Evolutionary conservation across 768 basidiomycete genomes (phyloP).

Genomic region (Solioccasus polychromus): DNA sequence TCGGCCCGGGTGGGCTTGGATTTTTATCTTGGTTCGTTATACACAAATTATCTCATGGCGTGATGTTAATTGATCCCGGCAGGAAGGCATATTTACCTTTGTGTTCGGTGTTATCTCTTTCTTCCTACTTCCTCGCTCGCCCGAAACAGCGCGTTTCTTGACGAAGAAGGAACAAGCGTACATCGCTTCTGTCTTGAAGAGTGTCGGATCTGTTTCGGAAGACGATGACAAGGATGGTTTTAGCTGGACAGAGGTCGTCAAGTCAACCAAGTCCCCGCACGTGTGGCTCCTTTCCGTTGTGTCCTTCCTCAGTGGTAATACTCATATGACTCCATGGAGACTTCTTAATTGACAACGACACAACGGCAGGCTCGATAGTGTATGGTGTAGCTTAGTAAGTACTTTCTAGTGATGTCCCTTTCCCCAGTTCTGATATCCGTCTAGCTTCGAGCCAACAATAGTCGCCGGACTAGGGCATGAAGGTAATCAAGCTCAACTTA

Average conservation of each 20-base stretch:
- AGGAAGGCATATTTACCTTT: constrained; percentile 64
- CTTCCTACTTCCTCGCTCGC: constrained; percentile 43
- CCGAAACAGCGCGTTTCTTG: constrained; percentile 49
- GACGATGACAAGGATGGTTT: constrained; percentile 46
- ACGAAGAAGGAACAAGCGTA: constrained; percentile 48
- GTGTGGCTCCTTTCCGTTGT: constrained; percentile 48
- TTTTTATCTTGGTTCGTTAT: constrained; percentile 46
- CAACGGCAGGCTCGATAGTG: constrained; percentile 16
- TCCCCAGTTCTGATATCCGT: constrained; percentile 35
- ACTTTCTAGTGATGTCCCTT: constrained; percentile 9
- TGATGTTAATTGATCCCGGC: not conserved
- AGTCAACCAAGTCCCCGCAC: constrained; percentile 50
- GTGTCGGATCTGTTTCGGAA: constrained; percentile 33
- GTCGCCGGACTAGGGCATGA: constrained; percentile 59
- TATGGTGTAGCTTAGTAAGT: constrained; percentile 26
- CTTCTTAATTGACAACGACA: constrained; percentile 1
- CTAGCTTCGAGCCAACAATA: constrained; percentile 72
- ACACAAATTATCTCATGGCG: not conserved
- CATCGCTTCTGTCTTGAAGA: constrained; percentile 29
- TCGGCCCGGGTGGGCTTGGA: constrained; percentile 59
- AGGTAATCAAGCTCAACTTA: constrained; percentile 52
- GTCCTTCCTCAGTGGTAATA: constrained; percentile 52
- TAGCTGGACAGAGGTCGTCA: constrained; percentile 54
- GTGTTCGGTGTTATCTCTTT: constrained; percentile 51
- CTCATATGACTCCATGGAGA: constrained; percentile 1